Base-by-base conservation (phyloP, 345 rosid species). In the Lumnitzera racemosa region DNA sequence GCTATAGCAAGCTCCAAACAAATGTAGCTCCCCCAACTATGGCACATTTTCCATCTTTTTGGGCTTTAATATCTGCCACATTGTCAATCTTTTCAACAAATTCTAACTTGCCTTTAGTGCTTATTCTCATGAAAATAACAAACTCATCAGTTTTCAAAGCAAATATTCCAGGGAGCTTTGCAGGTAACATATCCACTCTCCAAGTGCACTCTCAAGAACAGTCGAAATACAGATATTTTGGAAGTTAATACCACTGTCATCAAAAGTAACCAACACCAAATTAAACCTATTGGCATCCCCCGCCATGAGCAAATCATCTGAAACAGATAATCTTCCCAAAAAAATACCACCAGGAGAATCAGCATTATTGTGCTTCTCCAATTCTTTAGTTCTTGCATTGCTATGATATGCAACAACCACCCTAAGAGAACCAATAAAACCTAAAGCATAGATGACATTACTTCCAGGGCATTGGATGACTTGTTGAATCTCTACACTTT, bases 401-500 rank as follows among this genome's bases (percentile, higher is more conserved):
- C 86, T 77, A 74, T 81, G 79, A 77, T 82, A 83, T 23, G 72
- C 73, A 72, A 75, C 73, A 74, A 20, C 20, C 0, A 84, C 82
- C 71, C 80, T 81, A 43, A 85, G 81, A 46, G 80, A 83, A 49
- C 74, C 77, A 71, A 63, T 57, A 81, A 81, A 85, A 36, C 99
- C 99, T 49, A 95, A 80, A 24, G 83, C 80, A 57, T 72, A 66
- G 63, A 87, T 54, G 4, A 67, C 57, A 67, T 72, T 80, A 74
- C 81, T 81, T 24, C 76, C 84, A 73, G 63, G 69, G 68, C 80
- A 67, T 61, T 80, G 91, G 70, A 88, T 73, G 57, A 88, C 76
- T 59, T 87, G 76, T 74, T 88, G 88, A 73, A 86, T 81, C 66
- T 85, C 87, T 66, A 90, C 72, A 72, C 99, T 95, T 82, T 85